Conservation (phyloP, 805 yeast genomes). For the Lachancea dasiensis region DNA sequence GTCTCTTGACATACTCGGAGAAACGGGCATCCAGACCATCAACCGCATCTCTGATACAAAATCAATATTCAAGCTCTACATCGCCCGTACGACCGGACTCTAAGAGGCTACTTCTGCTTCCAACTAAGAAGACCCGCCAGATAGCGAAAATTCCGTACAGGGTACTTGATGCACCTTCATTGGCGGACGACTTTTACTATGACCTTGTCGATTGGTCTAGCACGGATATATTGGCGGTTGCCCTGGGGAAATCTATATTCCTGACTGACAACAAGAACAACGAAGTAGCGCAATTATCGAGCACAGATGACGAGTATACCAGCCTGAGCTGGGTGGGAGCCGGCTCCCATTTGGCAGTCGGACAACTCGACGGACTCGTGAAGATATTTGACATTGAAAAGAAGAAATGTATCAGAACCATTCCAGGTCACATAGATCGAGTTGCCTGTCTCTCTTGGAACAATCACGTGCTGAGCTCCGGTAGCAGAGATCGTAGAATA, state of each 20-base stretch:
- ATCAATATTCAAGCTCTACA: slow-evolving; percentile 55
- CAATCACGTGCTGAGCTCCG: slow-evolving; percentile 79
- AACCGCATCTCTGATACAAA: slow-evolving; percentile 57
- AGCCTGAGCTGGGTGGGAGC: slow-evolving; percentile 90
- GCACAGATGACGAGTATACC: slow-evolving; percentile 70
- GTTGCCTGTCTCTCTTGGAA: slow-evolving; percentile 93
- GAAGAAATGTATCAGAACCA: slow-evolving; percentile 74
- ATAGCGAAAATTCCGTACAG: slow-evolving; percentile 85
- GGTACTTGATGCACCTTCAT: slow-evolving; percentile 92
- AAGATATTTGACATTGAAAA: slow-evolving; percentile 93
- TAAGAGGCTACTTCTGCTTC: slow-evolving; percentile 71
- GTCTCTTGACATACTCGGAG: slow-evolving; percentile 68
- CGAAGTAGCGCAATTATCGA: slow-evolving; percentile 73
- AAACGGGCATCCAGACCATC: slow-evolving; percentile 59
- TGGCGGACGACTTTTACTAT: slow-evolving; percentile 88
- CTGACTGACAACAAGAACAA: slow-evolving; percentile 87
- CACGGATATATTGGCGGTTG: slow-evolving; percentile 83
- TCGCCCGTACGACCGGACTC: slow-evolving; percentile 89
- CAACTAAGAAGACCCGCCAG: slow-evolving; percentile 69
- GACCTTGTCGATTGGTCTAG: slow-evolving; percentile 95
- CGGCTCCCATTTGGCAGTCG: slow-evolving; percentile 92
- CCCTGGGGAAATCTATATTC: slow-evolving; percentile 81
- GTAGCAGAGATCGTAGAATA: slow-evolving; percentile 79
- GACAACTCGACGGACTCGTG: slow-evolving; percentile 79
- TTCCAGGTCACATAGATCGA: slow-evolving; percentile 85